Base-by-base conservation (phyloP, 768 basidiomycete species). In the Russula sp. region DNA sequence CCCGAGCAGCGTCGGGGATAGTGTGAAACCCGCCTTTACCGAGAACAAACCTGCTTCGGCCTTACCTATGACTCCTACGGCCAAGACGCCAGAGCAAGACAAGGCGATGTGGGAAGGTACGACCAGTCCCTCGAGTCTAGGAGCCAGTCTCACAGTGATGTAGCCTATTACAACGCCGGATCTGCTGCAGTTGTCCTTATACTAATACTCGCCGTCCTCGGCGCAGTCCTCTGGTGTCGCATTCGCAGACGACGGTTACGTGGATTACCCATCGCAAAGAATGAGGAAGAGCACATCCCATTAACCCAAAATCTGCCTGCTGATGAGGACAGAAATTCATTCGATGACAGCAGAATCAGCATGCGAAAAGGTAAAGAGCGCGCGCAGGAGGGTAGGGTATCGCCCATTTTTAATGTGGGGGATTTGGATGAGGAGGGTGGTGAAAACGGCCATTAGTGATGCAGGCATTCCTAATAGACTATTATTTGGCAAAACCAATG, bases 151-250 rank as follows among this genome's bases (percentile, higher is more conserved):
- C 52, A 55, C 43, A 22, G 6, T 13, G 25, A 14, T 29, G 35
- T 51, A 93, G 94, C 92, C n/a, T 95, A 94, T 72, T 97, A 95
- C 72, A 96, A 96, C 63, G 88, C 92, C 38, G 93, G 91, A 11
- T 93, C 93, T 0, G 90, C 88, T 1, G 85, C 88, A 3, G 75
- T 94, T n/a, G 85, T 96, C 25, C 79, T 98, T 43, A 70, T 95
- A 3, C 73, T 97, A 57, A 80, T 95, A 60, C 77, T 83, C 39
- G 69, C 83, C 20, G 79, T 78, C 16, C 82, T 94, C 56, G 90
- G 84, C 0, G 73, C 81, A 10, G 92, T 89, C 73, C 76, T 96
- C 59, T 98, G 88, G 85, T 90, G 83, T 74, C 85, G 91, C 43
- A 68, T 80, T 18, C 78, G 86, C 45, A 74, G 76, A 41, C 61